Conservation (phyloP, 2,329 filamentous ascomycete genomes). For the Fusarium setosum region DNA sequence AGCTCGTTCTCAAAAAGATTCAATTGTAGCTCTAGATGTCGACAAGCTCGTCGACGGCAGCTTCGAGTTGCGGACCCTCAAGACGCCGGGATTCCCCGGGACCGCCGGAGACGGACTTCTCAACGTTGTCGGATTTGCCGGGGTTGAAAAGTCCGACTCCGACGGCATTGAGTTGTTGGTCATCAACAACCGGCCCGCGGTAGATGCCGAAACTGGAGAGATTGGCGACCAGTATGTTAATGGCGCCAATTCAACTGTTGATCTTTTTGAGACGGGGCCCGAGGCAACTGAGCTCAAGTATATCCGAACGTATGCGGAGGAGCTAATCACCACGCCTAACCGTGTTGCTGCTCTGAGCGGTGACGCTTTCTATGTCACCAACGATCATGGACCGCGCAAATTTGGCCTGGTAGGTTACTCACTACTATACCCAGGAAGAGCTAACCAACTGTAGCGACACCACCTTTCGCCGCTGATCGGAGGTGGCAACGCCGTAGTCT, state of each 20-base stretch:
- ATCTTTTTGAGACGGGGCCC: constrained; percentile 22
- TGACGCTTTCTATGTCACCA: constrained; percentile 28
- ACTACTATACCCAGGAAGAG: fast-evolving
- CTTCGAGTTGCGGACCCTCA: constrained; percentile 38
- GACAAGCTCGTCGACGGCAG: constrained; percentile 40
- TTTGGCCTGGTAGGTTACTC: constrained; percentile 17
- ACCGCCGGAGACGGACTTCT: constrained; percentile 46
- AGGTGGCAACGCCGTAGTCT: constrained; percentile 45
- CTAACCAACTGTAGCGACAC: constrained; percentile 10
- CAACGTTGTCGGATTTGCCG: constrained; percentile 46
- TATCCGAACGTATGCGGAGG: constrained; percentile 25
- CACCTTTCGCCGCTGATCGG: constrained; percentile 37
- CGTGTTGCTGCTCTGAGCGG: constrained; percentile 25
- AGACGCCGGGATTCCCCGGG: constrained; percentile 43
- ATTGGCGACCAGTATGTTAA: constrained; percentile 14
- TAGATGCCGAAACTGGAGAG: constrained; percentile 11
- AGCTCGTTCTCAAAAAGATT: constrained; percentile 45
- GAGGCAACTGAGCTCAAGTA: constrained; percentile 24
- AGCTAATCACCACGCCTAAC: constrained; percentile 34
- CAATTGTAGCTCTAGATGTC: constrained; percentile 47
- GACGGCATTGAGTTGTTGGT: constrained; percentile 25
- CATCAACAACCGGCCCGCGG: constrained; percentile 30
- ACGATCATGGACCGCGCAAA: constrained; percentile 36
- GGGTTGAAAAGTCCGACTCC: constrained; percentile 36
- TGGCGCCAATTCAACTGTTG: constrained; percentile 31